These are phyloP conservation scores for Periconia sp. DNA, from an alignment of 2,329 filamentous ascomycete species.

Conservation along the genomic window DNA sequence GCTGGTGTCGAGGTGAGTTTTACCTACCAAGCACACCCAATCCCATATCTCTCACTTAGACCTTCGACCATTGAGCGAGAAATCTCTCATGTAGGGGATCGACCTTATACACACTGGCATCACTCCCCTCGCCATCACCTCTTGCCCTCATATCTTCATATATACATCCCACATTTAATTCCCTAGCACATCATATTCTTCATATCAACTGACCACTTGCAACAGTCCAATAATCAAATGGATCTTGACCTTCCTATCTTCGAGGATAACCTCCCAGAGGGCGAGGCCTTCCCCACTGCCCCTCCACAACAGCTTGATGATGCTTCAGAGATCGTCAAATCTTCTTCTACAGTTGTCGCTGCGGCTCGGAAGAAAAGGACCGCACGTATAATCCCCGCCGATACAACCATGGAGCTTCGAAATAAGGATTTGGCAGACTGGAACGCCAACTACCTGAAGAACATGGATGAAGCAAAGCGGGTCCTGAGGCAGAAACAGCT, in stretches of 20 bases:
- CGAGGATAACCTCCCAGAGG: constrained; percentile 42
- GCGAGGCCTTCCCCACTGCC: constrained; percentile 29
- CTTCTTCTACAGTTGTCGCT: constrained; percentile 48
- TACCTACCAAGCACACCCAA: constrained; percentile 9
- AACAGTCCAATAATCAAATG: constrained; percentile 32
- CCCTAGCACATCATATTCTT: constrained; percentile 3
- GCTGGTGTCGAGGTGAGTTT: constrained; percentile 45
- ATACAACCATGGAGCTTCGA: constrained; percentile 58
- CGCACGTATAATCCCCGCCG: constrained; percentile 53
- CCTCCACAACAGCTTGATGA: constrained; percentile 14
- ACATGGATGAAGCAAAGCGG: constrained; percentile 61
- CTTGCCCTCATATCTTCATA: no score
- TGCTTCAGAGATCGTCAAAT: constrained; percentile 33
- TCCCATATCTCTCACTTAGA: constrained; percentile 9
- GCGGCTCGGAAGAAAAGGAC: constrained; percentile 45
- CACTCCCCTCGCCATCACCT: background rate
- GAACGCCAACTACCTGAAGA: constrained; percentile 64
- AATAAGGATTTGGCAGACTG: constrained; percentile 64
- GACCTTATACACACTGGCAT: no score
- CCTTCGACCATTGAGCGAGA: background rate
- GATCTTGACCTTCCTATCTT: constrained; percentile 40
- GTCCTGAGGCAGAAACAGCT: constrained; percentile 53
- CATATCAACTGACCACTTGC: constrained; percentile 22
- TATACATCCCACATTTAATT: no score
- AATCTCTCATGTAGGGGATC: background rate